Evolutionary conservation across 805 yeast genomes (phyloP).

Genomic region (Metschnikowia continentalis): DNA sequence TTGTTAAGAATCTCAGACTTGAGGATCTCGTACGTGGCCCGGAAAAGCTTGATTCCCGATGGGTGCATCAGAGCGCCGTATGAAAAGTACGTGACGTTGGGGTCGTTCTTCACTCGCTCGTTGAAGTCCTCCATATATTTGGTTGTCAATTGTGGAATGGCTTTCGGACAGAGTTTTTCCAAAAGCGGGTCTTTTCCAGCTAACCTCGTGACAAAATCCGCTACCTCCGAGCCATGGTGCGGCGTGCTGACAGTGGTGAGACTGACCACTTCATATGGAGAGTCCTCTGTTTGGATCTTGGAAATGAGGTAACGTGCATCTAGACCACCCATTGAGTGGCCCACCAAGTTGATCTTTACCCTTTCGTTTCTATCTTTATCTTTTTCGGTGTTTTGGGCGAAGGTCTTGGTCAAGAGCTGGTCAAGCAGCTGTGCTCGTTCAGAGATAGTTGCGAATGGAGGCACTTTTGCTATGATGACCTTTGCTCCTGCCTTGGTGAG

Average conservation of each 20-base stretch:
- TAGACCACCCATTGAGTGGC: conserved; percentile 94
- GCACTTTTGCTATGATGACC: conserved; percentile 72
- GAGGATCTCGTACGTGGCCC: conserved; percentile 62
- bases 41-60: conserved; percentile 55
- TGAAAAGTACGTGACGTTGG: conserved; percentile 68
- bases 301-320: conserved; percentile 77
- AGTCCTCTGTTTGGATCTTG: conserved; percentile 30
- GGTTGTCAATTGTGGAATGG: conserved; percentile 66
- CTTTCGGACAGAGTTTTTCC: conserved; percentile 23
- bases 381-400: conserved; percentile 17
- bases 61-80: conserved; percentile 78
- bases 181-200: conserved; percentile 19
- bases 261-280: conserved; percentile 58
- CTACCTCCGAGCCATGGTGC: conserved; percentile 80
- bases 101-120: conserved; percentile 45
- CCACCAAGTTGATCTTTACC: conserved; percentile 65
- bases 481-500: conserved; percentile 59
- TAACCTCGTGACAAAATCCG: conserved; percentile 55
- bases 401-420: conserved; percentile 40
- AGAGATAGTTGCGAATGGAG: conserved; percentile 74
- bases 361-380: conserved; percentile 16
- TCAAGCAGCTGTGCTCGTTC: conserved; percentile 61
- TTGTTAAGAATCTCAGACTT: conserved; percentile 19
- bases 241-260: conserved; percentile 87
- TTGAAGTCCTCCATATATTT: conserved; percentile 53